Percentiles rank a stretch among this genome's conserved stretches.
Evolutionary conservation across 108 stramenopile species (phyloP).

Genomic region (Cylindrotheca fusiformis): DNA sequence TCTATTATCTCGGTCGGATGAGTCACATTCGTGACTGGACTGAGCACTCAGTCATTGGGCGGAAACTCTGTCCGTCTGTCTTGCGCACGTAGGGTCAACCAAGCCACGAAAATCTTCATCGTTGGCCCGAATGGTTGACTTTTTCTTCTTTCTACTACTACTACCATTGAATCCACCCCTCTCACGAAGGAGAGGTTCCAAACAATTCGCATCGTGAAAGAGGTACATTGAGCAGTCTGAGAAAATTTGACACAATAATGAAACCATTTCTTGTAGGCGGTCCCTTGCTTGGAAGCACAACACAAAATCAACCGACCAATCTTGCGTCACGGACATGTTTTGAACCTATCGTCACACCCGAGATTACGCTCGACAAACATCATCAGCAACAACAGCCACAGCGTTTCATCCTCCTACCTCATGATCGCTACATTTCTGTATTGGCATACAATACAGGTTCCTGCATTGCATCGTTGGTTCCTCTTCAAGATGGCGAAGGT

Average conservation of each 20-base stretch:
- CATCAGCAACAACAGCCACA: constrained; percentile 10
- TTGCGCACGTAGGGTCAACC: too few relatives aligned
- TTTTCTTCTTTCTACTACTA: too few relatives aligned
- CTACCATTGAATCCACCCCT: too few relatives aligned
- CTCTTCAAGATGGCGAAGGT: constrained; percentile 2
- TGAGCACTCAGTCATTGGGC: too few relatives aligned
- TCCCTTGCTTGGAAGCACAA: constrained; percentile 25
- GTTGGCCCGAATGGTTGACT: too few relatives aligned
- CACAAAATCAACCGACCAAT: neutral
- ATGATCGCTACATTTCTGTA: constrained; percentile 33
- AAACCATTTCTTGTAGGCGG: constrained; percentile 26
- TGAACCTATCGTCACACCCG: constrained; percentile 40
- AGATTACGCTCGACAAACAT: constrained; percentile 4
- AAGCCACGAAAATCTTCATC: too few relatives aligned
- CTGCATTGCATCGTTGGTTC: constrained; percentile 30
- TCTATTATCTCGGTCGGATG: too few relatives aligned
- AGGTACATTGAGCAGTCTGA: too few relatives aligned
- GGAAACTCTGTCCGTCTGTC: too few relatives aligned
- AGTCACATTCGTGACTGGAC: too few relatives aligned
- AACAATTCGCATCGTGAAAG: too few relatives aligned
- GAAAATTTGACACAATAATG: constrained; percentile 12
- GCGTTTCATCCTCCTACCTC: constrained; percentile 45
- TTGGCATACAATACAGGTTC: constrained; percentile 40
- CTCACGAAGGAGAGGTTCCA: too few relatives aligned
- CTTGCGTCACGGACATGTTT: constrained; percentile 22